Base-by-base conservation (phyloP, 805 yeast species). In the Saccharomycopsis capsularis region DNA sequence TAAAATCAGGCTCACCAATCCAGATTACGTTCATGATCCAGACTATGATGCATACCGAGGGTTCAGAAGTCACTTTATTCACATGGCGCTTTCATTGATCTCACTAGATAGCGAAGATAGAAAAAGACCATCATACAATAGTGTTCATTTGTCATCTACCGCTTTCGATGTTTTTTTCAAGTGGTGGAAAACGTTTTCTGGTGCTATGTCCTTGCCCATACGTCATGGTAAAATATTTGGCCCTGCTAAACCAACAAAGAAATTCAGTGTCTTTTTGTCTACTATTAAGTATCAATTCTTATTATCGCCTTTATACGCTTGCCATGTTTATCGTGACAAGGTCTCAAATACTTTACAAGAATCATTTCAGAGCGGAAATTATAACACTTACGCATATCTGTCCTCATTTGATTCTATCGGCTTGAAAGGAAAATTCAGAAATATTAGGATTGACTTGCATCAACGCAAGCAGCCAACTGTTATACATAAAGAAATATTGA, bases 181-280 rank as follows among this genome's bases (percentile, higher is more conserved):
- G 3, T 93, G 98, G 98, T 90, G 96, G 95, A 65, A 67, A 30
- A 74, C 85, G 55, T 91, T 91, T 63, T 75, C 82, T n/a, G 82
- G 91, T 23, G 81, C 82, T 48, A 68, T 79, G 63, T 75, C 82
- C 52, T 68, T 90, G 19, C 96, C 98, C 0, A 75, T 88, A 15
- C 74, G 95, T 45, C 72, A 76, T 41, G 97, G 98, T 0, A 63
- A 66, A 1, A 60, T 93, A 22, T 91, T 87, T 68, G 79, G 79
- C 0, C 76, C 76, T 21, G 60, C 65, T 4, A 71, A 71, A 47
- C 63, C 73, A 27, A 68, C 79, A 6, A 78, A 78, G 50, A 89
- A 87, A 62, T 84, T 90, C 59, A 85, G 95, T 0, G 74, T 76
- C 44, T 85, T 82, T 61, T 67, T 90, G 37, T 78, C 71, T 56